Evolutionary conservation across 495 filamentous ascomycete genomes (phyloP).

Genomic region (Penicillium malachiteum): DNA sequence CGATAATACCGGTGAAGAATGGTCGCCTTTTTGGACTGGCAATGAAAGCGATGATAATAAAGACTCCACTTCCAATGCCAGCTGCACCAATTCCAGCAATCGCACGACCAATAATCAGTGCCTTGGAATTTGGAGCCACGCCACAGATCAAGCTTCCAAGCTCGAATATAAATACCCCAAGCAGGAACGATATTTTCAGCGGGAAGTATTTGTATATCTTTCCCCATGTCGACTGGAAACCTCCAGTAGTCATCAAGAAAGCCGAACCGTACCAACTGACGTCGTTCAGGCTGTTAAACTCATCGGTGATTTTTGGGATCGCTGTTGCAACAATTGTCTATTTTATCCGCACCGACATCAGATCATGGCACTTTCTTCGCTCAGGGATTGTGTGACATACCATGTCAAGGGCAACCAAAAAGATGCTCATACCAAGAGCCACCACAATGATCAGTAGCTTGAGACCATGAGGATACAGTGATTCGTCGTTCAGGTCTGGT

Average conservation of each 20-base stretch:
- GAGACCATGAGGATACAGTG: slow-evolving; percentile 13
- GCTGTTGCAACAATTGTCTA: slow-evolving; percentile 67
- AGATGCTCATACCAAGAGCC: slow-evolving; percentile 43
- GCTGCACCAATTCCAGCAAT: slow-evolving; percentile 62
- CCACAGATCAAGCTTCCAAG: slow-evolving; percentile 22
- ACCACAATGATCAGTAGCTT: slow-evolving; percentile 39
- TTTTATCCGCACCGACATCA: no score
- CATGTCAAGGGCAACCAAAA: slow-evolving; percentile 47
- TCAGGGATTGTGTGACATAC: slow-evolving; percentile 3
- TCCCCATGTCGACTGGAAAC: slow-evolving; percentile 50
- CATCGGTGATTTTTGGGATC: slow-evolving; percentile 69
- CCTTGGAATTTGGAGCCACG: slow-evolving; percentile 18
- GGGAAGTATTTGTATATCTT: slow-evolving; percentile 32
- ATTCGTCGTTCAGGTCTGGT: slow-evolving; percentile 4
- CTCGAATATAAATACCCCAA: slow-evolving; percentile 58
- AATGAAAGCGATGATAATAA: slow-evolving; percentile 40
- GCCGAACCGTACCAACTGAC: slow-evolving; percentile 66
- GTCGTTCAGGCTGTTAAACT: slow-evolving; percentile 63
- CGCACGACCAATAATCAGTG: slow-evolving; percentile 70
- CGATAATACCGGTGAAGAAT: slow-evolving; percentile 47
- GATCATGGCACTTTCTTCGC: no score
- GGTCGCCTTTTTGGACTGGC: slow-evolving; percentile 47
- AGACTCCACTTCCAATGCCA: slow-evolving; percentile 17
- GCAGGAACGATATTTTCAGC: slow-evolving; percentile 55
- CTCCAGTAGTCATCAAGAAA: slow-evolving; percentile 62